Conservation (phyloP, 164 flowering plant genomes). For the Vitis amurensis region DNA sequence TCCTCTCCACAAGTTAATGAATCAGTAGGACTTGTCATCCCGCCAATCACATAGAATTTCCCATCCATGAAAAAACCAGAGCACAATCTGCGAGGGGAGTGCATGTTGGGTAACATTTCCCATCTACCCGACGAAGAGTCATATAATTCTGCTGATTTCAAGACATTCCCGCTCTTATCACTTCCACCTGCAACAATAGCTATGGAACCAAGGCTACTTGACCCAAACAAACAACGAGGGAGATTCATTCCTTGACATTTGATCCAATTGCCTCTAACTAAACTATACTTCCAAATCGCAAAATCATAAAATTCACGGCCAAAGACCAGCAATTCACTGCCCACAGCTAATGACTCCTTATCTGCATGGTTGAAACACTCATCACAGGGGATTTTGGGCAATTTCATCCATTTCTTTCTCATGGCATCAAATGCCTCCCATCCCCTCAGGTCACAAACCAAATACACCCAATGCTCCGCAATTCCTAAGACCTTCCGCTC, state of each 20-base stretch:
- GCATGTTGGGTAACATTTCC: constrained; percentile 62
- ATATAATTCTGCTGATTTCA: constrained; percentile 65
- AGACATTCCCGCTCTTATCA: constrained; percentile 49
- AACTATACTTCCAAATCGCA: constrained; percentile 59
- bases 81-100: constrained; percentile 57
- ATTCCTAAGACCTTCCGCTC: constrained; percentile 49
- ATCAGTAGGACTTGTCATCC: constrained; percentile 42
- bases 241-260: constrained; percentile 52
- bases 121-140: constrained; percentile 53
- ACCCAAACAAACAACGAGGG: constrained; percentile 70
- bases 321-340: constrained; percentile 61
- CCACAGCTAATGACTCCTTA: constrained; percentile 72
- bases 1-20: constrained; percentile 72
- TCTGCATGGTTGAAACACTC: constrained; percentile 69
- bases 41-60: constrained; percentile 69
- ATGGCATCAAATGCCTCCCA: constrained; percentile 64
- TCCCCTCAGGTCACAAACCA: constrained; percentile 57
- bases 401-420: constrained; percentile 49
- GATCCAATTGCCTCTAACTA: constrained; percentile 39
- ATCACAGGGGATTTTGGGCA: constrained; percentile 66
- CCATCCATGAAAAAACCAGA: constrained; percentile 75
- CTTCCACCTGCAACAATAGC: constrained; percentile 74
- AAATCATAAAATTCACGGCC: constrained; percentile 58
- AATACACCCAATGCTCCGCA: constrained; percentile 58
- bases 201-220: constrained; percentile 54